These are phyloP conservation scores for Apostasia shenzhenica DNA, from an alignment of 106 monocot species.

Conservation along the genomic window DNA sequence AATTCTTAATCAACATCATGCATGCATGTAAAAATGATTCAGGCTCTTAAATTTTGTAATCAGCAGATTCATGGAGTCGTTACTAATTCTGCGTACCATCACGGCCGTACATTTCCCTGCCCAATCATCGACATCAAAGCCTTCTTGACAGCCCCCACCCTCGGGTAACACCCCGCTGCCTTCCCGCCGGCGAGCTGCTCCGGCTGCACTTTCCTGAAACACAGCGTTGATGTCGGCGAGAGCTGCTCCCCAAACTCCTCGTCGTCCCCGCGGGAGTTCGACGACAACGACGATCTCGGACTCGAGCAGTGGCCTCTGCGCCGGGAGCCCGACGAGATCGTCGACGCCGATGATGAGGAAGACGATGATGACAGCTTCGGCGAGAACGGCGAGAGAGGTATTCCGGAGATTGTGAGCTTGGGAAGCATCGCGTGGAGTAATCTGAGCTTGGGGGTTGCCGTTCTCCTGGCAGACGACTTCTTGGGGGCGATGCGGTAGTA, in stretches of 20 bases:
- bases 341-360: background rate
- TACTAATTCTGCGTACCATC: no score
- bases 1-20: no score
- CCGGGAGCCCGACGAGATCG: conserved; percentile 5
- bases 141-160: background rate
- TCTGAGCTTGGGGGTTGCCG: background rate
- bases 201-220: background rate
- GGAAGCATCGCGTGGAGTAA: conserved; percentile 13
- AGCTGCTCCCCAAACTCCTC: background rate
- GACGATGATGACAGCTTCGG: background rate
- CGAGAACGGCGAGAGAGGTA: conserved; percentile 1
- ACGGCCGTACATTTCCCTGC: background rate
- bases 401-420: background rate
- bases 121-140: background rate
- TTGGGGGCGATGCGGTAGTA: conserved; percentile 12
- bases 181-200: background rate
- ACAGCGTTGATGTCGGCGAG: conserved; percentile 14
- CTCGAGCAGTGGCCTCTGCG: background rate
- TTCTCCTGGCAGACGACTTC: background rate
- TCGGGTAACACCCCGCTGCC: no score
- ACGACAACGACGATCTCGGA: conserved; percentile 4
- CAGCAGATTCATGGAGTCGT: no score
- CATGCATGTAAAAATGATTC: no score
- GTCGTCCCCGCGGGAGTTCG: background rate
- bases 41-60: no score